These are phyloP conservation scores for Lepiota venenata DNA, from an alignment of 768 basidiomycete genomes.

Conservation along the genomic window DNA sequence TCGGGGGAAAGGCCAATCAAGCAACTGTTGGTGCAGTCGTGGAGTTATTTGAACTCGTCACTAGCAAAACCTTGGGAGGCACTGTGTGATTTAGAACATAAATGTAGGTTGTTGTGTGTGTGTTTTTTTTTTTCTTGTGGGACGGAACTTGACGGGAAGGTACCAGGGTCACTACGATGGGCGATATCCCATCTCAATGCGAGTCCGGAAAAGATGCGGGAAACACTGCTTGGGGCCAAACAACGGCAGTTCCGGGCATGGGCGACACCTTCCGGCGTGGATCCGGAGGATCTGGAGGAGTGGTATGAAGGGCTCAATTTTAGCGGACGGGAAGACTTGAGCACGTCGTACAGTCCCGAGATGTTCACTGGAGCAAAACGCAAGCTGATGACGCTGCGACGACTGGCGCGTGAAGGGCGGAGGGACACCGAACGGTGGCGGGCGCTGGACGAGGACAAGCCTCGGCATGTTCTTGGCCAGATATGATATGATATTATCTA, in stretches of 20 bases:
- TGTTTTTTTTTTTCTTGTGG: no score
- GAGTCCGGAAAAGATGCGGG: slow-evolving; percentile 30
- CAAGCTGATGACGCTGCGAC: slow-evolving; percentile 38
- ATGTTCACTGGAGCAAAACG: slow-evolving; percentile 32
- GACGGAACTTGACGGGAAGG: not conserved
- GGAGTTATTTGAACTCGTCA: slow-evolving; percentile 33
- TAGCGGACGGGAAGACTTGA: slow-evolving; percentile 27
- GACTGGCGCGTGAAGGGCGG: slow-evolving; percentile 44
- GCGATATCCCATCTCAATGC: slow-evolving; percentile 39
- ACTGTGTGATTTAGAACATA: not conserved
- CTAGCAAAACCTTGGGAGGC: not conserved
- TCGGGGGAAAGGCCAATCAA: slow-evolving; percentile 44
- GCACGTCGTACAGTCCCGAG: slow-evolving; percentile 22
- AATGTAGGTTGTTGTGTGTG: not conserved
- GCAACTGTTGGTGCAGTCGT: slow-evolving; percentile 37
- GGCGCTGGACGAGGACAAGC: slow-evolving; percentile 35
- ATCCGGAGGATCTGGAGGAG: slow-evolving; percentile 35
- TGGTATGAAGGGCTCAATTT: slow-evolving; percentile 47
- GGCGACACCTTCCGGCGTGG: slow-evolving; percentile 48
- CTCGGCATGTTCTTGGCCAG: slow-evolving; percentile 40
- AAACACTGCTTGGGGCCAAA: slow-evolving; percentile 27
- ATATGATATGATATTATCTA: not conserved
- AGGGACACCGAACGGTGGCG: slow-evolving; percentile 34
- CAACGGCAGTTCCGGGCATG: slow-evolving; percentile 44
- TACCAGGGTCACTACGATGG: slow-evolving; percentile 63